Evolutionary conservation across 2,329 filamentous ascomycete species (phyloP).

Genomic region (Cladosporium oxysporum): DNA sequence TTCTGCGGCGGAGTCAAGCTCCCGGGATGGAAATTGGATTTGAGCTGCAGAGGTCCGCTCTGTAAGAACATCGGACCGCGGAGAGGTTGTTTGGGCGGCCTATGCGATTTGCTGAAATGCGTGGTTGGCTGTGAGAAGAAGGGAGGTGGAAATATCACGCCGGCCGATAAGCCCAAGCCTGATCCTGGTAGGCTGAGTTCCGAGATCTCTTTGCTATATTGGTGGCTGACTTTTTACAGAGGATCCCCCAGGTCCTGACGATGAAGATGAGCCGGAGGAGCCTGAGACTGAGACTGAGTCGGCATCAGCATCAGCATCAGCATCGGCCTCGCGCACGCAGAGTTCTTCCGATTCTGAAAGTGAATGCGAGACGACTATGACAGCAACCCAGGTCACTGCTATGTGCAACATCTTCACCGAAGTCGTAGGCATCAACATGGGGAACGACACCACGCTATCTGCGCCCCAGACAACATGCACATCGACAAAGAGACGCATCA

Average conservation of each 20-base stretch:
- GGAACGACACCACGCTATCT: neutral
- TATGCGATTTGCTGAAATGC: conserved; percentile 3
- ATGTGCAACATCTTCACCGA: conserved; percentile 16
- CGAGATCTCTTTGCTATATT: neutral
- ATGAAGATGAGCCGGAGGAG: neutral
- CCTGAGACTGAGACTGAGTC: neutral
- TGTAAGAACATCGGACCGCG: neutral
- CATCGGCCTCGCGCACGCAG: neutral
- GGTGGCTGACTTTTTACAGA: neutral
- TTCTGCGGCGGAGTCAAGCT: neutral
- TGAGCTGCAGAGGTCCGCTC: conserved; percentile 4
- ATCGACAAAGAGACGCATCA: neutral
- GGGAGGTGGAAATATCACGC: neutral
- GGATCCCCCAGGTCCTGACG: neutral
- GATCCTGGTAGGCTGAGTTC: neutral
- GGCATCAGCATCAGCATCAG: neutral
- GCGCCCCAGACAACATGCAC: conserved; percentile 7
- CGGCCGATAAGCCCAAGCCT: neutral
- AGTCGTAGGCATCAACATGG: neutral
- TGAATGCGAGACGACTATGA: conserved; percentile 13
- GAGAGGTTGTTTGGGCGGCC: neutral
- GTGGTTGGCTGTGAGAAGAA: conserved; percentile 5
- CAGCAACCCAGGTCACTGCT: conserved; percentile 4
- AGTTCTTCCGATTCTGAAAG: neutral
- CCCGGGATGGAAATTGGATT: neutral